Evolutionary conservation across 1,284 basidiomycete species (phyloP).

Genomic region (Mycosarcoma maydis): DNA sequence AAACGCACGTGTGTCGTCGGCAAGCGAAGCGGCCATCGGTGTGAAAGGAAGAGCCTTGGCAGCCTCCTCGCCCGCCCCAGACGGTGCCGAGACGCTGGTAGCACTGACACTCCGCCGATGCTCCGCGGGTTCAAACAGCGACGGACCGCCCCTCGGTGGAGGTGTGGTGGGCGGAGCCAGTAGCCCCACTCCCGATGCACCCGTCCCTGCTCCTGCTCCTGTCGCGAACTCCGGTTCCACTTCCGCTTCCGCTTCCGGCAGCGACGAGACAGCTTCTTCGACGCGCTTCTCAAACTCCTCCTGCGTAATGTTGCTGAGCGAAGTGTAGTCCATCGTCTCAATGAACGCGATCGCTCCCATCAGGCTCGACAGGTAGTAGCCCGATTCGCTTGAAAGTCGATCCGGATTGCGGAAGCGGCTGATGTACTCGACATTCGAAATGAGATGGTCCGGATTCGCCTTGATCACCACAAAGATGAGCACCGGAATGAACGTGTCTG

Average conservation of each 20-base stretch:
- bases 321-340: slow-evolving; percentile 94
- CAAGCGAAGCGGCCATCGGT: slow-evolving; percentile 52
- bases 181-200: slow-evolving; percentile 4
- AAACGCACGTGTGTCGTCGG: slow-evolving; percentile 65
- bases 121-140: slow-evolving; percentile 11
- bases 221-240: neutral
- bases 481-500: slow-evolving; percentile 93
- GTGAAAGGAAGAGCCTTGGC: slow-evolving; percentile 48
- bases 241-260: slow-evolving; percentile 33
- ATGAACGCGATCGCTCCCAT: slow-evolving; percentile 85
- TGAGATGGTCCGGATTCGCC: slow-evolving; percentile 88
- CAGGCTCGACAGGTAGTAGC: slow-evolving; percentile 94
- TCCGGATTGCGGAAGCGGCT: slow-evolving; percentile 89
- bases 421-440: slow-evolving; percentile 92
- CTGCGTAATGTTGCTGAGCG: slow-evolving; percentile 88
- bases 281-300: slow-evolving; percentile 81
- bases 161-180: slow-evolving; percentile 22
- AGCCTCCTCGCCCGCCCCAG: slow-evolving; percentile 48
- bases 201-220: slow-evolving; percentile 1
- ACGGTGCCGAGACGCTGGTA: slow-evolving; percentile 42
- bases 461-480: slow-evolving; percentile 93
- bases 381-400: slow-evolving; percentile 91
- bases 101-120: slow-evolving; percentile 42
- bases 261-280: slow-evolving; percentile 45
- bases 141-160: slow-evolving; percentile 20